Base-by-base conservation (phyloP, 257 asterid species). In the Lycium barbarum region DNA sequence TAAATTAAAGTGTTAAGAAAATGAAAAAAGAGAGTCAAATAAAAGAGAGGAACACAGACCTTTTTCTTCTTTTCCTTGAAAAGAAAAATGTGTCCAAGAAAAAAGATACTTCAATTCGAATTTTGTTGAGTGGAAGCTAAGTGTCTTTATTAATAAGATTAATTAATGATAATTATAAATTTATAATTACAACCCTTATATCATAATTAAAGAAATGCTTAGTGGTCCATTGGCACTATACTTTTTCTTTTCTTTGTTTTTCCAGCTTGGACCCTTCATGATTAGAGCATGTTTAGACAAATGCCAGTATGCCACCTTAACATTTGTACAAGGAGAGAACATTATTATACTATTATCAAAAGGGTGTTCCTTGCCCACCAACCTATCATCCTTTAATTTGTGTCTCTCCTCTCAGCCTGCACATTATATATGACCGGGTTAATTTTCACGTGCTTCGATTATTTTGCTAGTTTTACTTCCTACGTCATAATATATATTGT, bases 41-140 rank as follows among this genome's bases (percentile, higher is more conserved):
- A 49, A 26, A 53, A 14, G 45, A 76, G 63, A 14, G 26, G 26
- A 26, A 51, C 45, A 22, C 1, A 22, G 0, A 49, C 63, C 9
- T 76, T 76, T 68, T 72, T 9, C 36, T 68, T 36, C n/a, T 15
- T 8, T 3, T 47, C 36, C 13, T 12, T 45, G 6, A 20, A 12
- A 18, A 76, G 20, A 49, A 61, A 26, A 26, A 26, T 26, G 33
- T 26, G 33, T 26, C 33, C 33, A 26, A 26, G 33, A 26, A 74
- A 49, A 76, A 51, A 51, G 63, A 13, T 11, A 51, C 14, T 3
- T 26, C 9, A 76, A 76, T 76, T 76, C 51, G 81, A 76, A 76
- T 76, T 51, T 51, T 22, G 82, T 51, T 76, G 82, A 51, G 63
- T 76, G 62, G 82, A 2, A 76, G 15, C 82, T 14, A 76, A 76